A percentile compares a stretch with the other conserved stretches of the same genome.
phyloP scores from a whole-genome alignment of 352 stramenopile species.

The Globisporangium perplexum region DNA sequence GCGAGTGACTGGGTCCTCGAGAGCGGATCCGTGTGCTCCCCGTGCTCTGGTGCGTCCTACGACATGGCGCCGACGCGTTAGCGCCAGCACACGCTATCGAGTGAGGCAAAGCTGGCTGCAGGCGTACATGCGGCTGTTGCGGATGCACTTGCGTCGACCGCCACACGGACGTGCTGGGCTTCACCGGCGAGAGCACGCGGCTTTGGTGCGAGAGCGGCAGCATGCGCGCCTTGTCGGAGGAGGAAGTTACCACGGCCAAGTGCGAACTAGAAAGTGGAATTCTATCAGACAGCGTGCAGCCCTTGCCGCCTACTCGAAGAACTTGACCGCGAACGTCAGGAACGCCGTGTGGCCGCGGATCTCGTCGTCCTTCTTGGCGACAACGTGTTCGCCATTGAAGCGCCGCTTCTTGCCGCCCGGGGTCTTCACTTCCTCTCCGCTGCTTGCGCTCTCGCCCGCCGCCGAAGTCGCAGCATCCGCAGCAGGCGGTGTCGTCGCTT shows the following conservation, averaged over 20 bases:
- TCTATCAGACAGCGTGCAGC: not conserved
- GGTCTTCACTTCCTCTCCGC: slow-evolving; percentile 13
- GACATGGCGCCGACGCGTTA: not conserved
- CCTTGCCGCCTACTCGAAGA: slow-evolving; percentile 35
- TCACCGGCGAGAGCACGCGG: not conserved
- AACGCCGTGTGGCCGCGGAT: slow-evolving; percentile 86
- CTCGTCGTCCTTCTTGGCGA: slow-evolving; percentile 83
- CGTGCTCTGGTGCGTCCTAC: not conserved
- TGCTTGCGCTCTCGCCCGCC: slow-evolving; percentile 13
- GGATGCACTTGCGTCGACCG: slow-evolving; percentile 1
- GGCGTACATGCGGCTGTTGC: not conserved
- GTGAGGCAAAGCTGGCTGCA: not conserved
- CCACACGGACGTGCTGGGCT: not conserved
- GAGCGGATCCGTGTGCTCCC: not conserved
- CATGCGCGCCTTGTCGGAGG: slow-evolving; percentile 1
- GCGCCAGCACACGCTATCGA: not conserved
- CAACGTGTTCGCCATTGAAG: slow-evolving; percentile 52
- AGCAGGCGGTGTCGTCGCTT: not conserved
- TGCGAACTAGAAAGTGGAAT: too few relatives aligned
- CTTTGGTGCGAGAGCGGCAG: not conserved
- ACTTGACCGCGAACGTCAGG: slow-evolving; percentile 83
- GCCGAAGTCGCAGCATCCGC: slow-evolving; percentile 13
- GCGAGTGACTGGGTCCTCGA: not conserved
- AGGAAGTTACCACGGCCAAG: too few relatives aligned
- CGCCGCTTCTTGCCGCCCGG: slow-evolving; percentile 42